Evolutionary conservation across 306 rosid genomes (phyloP).

Genomic region (Mimosa bimucronata): DNA sequence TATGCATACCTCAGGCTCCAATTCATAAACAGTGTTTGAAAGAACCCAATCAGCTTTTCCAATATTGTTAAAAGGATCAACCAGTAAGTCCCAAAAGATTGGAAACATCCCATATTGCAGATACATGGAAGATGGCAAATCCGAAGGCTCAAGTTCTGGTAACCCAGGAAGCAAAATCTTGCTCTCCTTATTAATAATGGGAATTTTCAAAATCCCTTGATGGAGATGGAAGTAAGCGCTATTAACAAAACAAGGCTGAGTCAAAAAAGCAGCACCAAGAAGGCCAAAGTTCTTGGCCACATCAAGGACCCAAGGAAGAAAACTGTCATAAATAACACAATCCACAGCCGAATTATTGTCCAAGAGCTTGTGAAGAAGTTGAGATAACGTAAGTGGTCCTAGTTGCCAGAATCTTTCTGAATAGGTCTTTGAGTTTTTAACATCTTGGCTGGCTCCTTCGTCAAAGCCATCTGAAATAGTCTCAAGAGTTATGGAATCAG

Average conservation of each 20-base stretch:
- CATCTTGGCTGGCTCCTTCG: no score
- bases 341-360: background rate
- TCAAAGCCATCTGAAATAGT: no score
- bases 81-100: background rate
- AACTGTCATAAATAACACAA: background rate
- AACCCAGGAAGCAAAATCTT: background rate
- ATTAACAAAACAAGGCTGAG: background rate
- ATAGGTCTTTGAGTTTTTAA: background rate
- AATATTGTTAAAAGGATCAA: background rate
- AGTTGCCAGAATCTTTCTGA: background rate
- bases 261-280: no score
- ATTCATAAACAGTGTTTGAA: background rate
- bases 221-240: background rate
- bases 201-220: background rate
- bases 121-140: background rate
- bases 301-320: background rate
- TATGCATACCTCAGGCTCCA: background rate
- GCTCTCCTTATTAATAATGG: background rate
- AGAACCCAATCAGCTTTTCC: no score
- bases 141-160: background rate
- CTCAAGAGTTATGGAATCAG: no score
- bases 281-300: background rate
- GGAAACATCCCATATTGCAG: background rate
- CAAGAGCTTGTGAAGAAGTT: background rate
- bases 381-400: background rate